phyloP scores from a whole-genome alignment of 257 asterid species.

The Nemophila menziesii region DNA sequence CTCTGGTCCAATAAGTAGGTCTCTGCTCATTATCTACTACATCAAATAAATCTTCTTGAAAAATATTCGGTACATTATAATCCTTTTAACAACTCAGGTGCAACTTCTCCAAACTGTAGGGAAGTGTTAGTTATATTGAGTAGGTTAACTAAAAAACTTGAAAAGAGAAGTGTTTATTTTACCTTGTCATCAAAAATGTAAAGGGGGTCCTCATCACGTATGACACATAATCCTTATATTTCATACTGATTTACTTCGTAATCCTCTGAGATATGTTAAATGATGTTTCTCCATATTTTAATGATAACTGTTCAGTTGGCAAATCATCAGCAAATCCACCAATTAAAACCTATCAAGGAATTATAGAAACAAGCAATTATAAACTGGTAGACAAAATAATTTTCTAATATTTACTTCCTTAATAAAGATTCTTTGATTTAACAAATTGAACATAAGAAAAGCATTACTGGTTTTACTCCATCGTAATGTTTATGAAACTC shows the following conservation, averaged over 20 bases:
- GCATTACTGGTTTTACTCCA: conserved; percentile 77
- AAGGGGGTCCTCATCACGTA: conserved; percentile 93
- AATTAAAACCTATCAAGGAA: conserved; percentile 50
- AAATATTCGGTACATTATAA: conserved; percentile 66
- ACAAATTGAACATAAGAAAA: too few relatives aligned
- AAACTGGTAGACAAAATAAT: neutral
- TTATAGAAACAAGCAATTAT: neutral
- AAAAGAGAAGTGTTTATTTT: conserved; percentile 6
- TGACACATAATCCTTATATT: conserved; percentile 64
- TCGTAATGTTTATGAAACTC: conserved; percentile 57
- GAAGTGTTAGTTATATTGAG: conserved; percentile 10
- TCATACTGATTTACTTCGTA: conserved; percentile 58
- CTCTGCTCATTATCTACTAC: conserved; percentile 65
- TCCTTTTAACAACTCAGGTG: conserved; percentile 71
- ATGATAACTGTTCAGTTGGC: conserved; percentile 55
- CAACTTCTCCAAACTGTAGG: conserved; percentile 82
- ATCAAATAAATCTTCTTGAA: conserved; percentile 91
- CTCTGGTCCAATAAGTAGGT: conserved; percentile 97
- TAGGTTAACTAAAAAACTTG: conserved; percentile 11
- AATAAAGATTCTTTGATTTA: too few relatives aligned
- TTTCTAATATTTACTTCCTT: neutral
- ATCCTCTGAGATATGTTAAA: conserved; percentile 83
- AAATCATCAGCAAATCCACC: conserved; percentile 74
- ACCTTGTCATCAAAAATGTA: conserved; percentile 93
- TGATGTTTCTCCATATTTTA: conserved; percentile 51